Evolutionary conservation across 2,329 filamentous ascomycete species (phyloP).

Genomic region (Paracamarosporium sp.): DNA sequence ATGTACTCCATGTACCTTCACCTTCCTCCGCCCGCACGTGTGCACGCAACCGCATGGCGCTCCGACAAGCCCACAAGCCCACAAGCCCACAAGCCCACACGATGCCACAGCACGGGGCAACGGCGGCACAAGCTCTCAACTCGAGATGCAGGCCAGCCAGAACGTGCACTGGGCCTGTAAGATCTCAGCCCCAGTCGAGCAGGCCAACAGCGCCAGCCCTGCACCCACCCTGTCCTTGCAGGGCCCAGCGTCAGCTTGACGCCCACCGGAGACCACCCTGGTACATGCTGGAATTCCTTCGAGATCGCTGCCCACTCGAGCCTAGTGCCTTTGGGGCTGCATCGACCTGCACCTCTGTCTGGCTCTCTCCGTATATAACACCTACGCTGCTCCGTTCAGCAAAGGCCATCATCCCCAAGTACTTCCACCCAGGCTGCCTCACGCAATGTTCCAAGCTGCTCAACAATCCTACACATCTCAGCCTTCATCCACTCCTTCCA

Average conservation of each 20-base stretch:
- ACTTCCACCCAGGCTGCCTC: slow-evolving; percentile 9
- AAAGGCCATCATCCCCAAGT: slow-evolving; percentile 18
- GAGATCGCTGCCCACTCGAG: slow-evolving; percentile 27
- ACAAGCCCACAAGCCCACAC: too few relatives aligned
- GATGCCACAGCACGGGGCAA: slow-evolving; percentile 11
- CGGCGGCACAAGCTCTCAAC: slow-evolving; percentile 26
- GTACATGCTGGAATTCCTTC: slow-evolving; percentile 23
- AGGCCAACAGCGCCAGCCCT: slow-evolving; percentile 33
- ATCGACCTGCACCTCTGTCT: slow-evolving; percentile 20
- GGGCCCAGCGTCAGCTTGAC: slow-evolving; percentile 38
- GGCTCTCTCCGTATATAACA: slow-evolving; percentile 40
- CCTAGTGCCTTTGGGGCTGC: slow-evolving; percentile 24
- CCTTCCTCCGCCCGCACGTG: background rate
- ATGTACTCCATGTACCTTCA: too few relatives aligned
- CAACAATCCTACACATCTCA: slow-evolving; percentile 32
- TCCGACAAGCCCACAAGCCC: too few relatives aligned
- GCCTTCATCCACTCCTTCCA: slow-evolving; percentile 30
- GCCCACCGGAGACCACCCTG: slow-evolving; percentile 30
- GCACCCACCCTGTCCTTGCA: slow-evolving; percentile 37
- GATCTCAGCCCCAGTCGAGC: slow-evolving; percentile 43
- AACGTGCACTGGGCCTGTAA: slow-evolving; percentile 32
- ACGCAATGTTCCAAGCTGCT: slow-evolving; percentile 39
- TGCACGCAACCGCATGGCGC: background rate
- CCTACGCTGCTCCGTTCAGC: slow-evolving; percentile 24
- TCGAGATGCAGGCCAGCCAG: slow-evolving; percentile 27